Base-by-base conservation (phyloP, 2,329 filamentous ascomycete species). In the Epichloe bromicola region DNA sequence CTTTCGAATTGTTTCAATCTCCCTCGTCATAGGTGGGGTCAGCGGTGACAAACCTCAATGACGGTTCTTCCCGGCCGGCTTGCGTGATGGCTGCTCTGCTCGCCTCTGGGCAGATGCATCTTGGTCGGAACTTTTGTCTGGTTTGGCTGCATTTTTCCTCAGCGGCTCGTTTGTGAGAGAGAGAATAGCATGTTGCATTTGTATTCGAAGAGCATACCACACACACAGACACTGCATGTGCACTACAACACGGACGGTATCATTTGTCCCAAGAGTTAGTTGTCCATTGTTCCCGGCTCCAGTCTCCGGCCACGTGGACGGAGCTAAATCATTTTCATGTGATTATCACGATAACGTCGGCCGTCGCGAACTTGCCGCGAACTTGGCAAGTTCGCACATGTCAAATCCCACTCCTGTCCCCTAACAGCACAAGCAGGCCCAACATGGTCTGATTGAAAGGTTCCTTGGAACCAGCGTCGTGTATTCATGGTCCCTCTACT, bases 271-370 rank as follows among this genome's bases (percentile, higher is more conserved):
- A 15, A 19, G 10, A 38, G 11, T 30, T 30, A n/a, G n/a, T 19
- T 19, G 8, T 30, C 8, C 26, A 30, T 7, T 14, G 44, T n/a
- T 39, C n/a, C 19, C 40, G 23, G 30, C 23, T 23, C 33, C 40
- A 19, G 33, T 17, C 7, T 48, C 34, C 34, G 15, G 50, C 50
- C 50, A 52, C 50, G 41, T 52, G 50, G 50, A 45, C 40, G 17
- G n/a, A 20, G 40, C 50, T 36, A 45, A 39, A 34, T 36, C 33
- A 20, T 12, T 34, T 38, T 20, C 39, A 49, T 43, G n/a, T 26
- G 23, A 3, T 10, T 12, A 40, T 30, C 40, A 26, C n/a, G n/a
- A n/a, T 19, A 36, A 48, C n/a, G 38, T 34, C 20, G 7, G 39
- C 46, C 23, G n/a, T 30, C 47, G 39, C 33, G 20, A 30, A 36